Base-by-base conservation (phyloP, 345 rosid genomes). In the Mallotus nudiflorus region DNA sequence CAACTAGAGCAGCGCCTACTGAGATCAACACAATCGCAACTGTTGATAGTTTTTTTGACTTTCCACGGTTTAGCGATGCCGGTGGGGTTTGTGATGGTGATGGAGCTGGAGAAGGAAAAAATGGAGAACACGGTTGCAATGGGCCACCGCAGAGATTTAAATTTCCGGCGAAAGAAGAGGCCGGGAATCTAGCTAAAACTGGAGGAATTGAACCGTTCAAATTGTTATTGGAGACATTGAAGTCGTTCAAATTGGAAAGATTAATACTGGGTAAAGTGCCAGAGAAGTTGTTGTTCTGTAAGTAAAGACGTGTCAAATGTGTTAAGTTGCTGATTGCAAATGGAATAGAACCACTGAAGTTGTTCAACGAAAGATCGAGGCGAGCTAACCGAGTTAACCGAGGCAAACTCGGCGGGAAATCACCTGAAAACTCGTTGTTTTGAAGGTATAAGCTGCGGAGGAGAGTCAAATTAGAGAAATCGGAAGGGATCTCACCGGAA, bases 171-270 rank as follows among this genome's bases (percentile, higher is more conserved):
- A 94, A 94, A 45, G 97, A 75, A 9, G 87, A 69, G 14, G 65
- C 80, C 0, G 80, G 72, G 82, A 86, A 94, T 56, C 40, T 85
- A 0, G 80, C 6, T 22, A 94, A 74, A 16, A 80, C 66, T 0
- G 62, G 27, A 11, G 98, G 98, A 75, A 94, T 78, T 33, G 97
- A 91, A 35, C 98, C 98, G 77, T 94, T 94, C 0, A 94, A 79
- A 63, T 29, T 79, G 85, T 94, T 94, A 77, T 90, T 70, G 20
- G 98, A 84, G 55, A 87, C 98, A 59, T 87, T 81, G 83, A 94
- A 91, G 5, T 55, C 80, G 0, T 12, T 25, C 71, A 94, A 81
- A 65, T 45, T 69, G 0, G 31, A 56, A 16, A 77, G 57, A 65
- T 24, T 70, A 51, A 94, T 82, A 77, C 78, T 86, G 0, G 98